phyloP scores from a whole-genome alignment of 306 rosid species.

The Quercus agrifolia region DNA sequence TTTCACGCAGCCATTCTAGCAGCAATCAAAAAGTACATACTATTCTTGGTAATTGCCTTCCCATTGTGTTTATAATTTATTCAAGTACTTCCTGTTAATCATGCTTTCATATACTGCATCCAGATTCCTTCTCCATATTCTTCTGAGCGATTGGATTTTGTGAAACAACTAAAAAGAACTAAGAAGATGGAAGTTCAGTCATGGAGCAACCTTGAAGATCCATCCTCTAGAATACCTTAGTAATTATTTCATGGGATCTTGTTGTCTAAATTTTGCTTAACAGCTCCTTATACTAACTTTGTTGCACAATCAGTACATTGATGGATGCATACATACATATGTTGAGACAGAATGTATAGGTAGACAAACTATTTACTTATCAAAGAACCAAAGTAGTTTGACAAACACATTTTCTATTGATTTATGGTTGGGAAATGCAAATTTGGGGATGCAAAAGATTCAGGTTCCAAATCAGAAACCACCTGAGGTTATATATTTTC shows the following conservation, averaged over 20 bases:
- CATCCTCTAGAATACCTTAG: slow-evolving; percentile 24
- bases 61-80: neutral
- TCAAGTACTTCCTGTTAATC: neutral
- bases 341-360: no score
- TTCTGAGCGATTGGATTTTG: slow-evolving; percentile 53
- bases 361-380: no score
- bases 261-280: neutral
- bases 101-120: slow-evolving; percentile 10
- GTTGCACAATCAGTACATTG: neutral
- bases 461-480: no score
- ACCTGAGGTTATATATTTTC: no score
- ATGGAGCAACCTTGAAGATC: slow-evolving; percentile 42
- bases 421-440: no score
- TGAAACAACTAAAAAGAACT: slow-evolving; percentile 56
- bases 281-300: neutral
- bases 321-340: neutral
- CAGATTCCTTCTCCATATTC: slow-evolving; percentile 73
- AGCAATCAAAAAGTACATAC: slow-evolving; percentile 63
- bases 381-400: no score
- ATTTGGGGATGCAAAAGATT: no score
- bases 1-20: slow-evolving; percentile 67
- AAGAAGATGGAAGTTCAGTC: slow-evolving; percentile 48
- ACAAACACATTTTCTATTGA: no score
- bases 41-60: slow-evolving; percentile 41
- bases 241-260: neutral